Evolutionary conservation across 345 rosid genomes (phyloP), one percentile per base, ranked within the genome.

Genomic region (Pistacia integerrima): DNA sequence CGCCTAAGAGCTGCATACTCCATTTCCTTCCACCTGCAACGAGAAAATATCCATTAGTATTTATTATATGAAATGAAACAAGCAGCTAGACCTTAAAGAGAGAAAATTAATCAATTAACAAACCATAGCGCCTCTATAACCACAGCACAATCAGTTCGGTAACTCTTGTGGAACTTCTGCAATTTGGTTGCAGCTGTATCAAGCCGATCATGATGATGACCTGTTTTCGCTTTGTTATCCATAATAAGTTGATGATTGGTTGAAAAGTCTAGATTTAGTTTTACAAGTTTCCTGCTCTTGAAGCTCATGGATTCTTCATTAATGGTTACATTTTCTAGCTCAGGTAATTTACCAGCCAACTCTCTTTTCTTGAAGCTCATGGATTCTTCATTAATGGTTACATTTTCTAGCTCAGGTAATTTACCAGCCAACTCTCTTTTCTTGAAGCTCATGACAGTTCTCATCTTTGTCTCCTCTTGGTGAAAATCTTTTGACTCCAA

Each of bases 11-110:
- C 80, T 73, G 72, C 75, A 46, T 20, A 78, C 3, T 82, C 84
- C 38, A 64, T 51, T 18, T 74, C 78, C 67, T 76, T 84, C 84
- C 89, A 82, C 89, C 89, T 86, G 22, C 9, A 69, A 17, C 36
- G 28, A 6, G 11, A 64, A 28, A 55, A 55, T 1, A 20, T 18
- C 7, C 12, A 56, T 56, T 49, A 49, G 4, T 46, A 2, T 49
- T 11, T 13, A 49, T 8, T 49, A 49, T 49, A 49, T 8, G 16
- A 49, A 49, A 49, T 49, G 11, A 49, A 49, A 49, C 11, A 49
- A 49, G 13, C 11, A 49, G 54, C 33, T 30, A 30, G 33, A 2
- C 46, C 6, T 41, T 13, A 54, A 54, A 54, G 57, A 12, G 55
- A 54, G 57, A 54, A 41, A 41, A 9, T 9, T 9, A 22, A 51